Evolutionary conservation across 139 green algal genomes (phyloP).

Genomic region (Haematococcus lacustris): DNA sequence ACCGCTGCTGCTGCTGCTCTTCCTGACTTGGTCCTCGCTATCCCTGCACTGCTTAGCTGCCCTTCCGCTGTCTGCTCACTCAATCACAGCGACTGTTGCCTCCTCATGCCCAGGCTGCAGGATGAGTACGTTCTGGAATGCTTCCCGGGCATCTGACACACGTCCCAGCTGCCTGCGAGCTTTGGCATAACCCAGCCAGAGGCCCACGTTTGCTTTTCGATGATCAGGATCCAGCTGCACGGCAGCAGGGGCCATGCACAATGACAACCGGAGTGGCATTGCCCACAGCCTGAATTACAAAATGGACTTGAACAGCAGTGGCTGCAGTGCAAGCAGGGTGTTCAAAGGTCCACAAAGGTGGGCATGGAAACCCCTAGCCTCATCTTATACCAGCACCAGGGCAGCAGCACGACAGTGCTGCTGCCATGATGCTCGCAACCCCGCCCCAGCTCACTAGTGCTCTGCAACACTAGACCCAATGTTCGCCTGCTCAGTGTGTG

Average conservation of each 20-base stretch:
- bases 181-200: constrained; percentile 36
- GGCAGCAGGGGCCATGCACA: neutral
- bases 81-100: neutral
- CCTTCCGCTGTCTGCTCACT: neutral
- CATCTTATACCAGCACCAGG: neutral
- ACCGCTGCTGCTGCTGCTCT: neutral
- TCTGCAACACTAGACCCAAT: neutral
- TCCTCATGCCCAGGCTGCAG: constrained; percentile 8
- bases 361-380: neutral
- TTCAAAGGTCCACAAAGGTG: neutral
- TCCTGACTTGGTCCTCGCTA: neutral
- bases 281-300: neutral
- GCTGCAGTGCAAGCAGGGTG: neutral
- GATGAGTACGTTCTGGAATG: constrained; percentile 11
- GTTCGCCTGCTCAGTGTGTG: neutral
- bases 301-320: neutral
- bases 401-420: neutral
- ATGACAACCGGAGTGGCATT: neutral
- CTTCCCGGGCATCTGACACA: neutral
- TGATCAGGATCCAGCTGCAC: constrained; percentile 26
- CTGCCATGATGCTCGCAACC: neutral
- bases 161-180: constrained; percentile 8
- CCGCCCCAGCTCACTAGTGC: neutral
- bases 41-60: neutral
- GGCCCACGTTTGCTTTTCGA: constrained; percentile 20